Conservation (phyloP, 225 moss, liverwort and hornwort genomes). For the Sphagnum tenellum region DNA sequence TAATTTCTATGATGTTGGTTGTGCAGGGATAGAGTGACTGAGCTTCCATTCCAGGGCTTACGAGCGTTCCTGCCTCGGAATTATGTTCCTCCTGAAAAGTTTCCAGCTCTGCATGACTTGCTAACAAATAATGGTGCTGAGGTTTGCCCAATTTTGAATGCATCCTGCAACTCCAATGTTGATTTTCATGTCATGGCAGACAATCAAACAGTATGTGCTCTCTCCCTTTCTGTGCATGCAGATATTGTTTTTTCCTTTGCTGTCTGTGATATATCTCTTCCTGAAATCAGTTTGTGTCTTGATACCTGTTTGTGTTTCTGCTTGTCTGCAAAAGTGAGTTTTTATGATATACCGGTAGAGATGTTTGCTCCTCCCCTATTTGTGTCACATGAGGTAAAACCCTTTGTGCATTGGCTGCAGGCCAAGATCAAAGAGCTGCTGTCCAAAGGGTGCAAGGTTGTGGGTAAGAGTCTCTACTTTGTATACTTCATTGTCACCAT, state of each 20-base stretch:
- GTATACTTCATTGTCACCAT: too few species aligned
- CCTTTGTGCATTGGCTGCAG: background rate
- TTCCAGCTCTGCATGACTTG: slow-evolving; percentile 34
- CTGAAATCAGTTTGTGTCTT: too few species aligned
- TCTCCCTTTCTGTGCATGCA: too few species aligned
- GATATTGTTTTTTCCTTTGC: too few species aligned
- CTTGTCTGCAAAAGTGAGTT: too few species aligned
- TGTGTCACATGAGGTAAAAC: too few species aligned
- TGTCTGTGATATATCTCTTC: too few species aligned
- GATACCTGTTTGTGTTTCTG: too few species aligned
- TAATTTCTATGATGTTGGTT: too few species aligned
- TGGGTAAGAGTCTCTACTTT: slow-evolving; percentile 2
- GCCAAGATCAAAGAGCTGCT: slow-evolving; percentile 39
- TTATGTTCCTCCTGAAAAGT: slow-evolving; percentile 39
- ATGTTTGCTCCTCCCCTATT: too few species aligned
- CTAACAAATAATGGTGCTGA: slow-evolving; percentile 33
- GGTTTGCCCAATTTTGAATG: slow-evolving; percentile 26
- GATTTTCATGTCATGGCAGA: slow-evolving; percentile 41
- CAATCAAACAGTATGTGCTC: slow-evolving; percentile 5
- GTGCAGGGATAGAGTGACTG: too few species aligned
- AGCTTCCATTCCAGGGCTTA: slow-evolving; percentile 24
- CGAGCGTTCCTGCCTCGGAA: slow-evolving; percentile 44
- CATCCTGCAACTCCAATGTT: slow-evolving; percentile 26
- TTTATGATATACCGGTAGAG: too few species aligned
- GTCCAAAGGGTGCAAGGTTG: slow-evolving; percentile 36